Evolutionary conservation across 345 rosid genomes (phyloP).

Genomic region (Syzygium jambos): DNA sequence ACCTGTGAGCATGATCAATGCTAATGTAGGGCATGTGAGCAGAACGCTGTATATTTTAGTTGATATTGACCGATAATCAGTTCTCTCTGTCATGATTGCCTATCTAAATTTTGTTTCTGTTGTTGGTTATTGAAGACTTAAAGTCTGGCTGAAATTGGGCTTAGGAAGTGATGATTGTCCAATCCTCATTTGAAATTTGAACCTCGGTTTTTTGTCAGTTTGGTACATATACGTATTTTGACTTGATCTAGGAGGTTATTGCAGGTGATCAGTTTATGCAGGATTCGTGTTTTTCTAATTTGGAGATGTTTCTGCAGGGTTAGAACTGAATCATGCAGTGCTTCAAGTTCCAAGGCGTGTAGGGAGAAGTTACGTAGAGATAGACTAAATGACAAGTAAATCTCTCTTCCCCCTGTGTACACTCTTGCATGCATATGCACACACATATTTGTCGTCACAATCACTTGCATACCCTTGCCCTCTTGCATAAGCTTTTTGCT

Average conservation of each 20-base stretch:
- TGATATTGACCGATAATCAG: neutral
- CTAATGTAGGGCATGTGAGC: neutral
- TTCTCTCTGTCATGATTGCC: neutral
- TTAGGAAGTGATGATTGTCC: neutral
- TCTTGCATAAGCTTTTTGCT: neutral
- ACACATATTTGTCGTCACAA: neutral
- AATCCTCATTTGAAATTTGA: neutral
- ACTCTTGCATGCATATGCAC: neutral
- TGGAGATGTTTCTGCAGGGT: conserved; percentile 1
- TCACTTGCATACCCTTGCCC: neutral
- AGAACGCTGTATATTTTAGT: neutral
- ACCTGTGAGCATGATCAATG: neutral
- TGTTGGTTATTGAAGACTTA: neutral
- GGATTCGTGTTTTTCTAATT: neutral
- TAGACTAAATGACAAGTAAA: conserved; percentile 40
- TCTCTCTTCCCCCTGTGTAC: neutral
- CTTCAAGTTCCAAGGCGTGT: conserved; percentile 37
- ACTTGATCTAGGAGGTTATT: neutral
- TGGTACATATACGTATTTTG: neutral
- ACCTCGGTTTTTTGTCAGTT: neutral
- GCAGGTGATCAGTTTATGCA: neutral
- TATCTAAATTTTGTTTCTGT: neutral
- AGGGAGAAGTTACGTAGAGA: conserved; percentile 50
- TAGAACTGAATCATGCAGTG: conserved; percentile 4
- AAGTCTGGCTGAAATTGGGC: neutral